Base-by-base conservation (phyloP, 1,284 basidiomycete genomes). In the Ganoderma sinense region DNA sequence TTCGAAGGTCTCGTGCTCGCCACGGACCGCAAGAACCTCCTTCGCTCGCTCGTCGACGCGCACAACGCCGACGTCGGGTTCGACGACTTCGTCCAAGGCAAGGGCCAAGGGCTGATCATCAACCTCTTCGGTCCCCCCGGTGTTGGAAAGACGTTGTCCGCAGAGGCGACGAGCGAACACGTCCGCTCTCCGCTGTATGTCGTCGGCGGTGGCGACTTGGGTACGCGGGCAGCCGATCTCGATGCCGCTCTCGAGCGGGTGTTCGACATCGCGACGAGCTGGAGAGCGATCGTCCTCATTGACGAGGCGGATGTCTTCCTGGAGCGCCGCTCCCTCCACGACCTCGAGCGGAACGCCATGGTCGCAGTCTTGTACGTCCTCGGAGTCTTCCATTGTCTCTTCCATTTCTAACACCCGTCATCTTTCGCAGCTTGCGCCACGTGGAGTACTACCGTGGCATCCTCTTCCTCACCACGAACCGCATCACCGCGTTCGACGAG, bases 401-500 rank as follows among this genome's bases (percentile, higher is more conserved):
- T 14, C 20, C 48, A 26, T 51, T 58, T 66, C 7, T 67, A 43
- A 33, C 4, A 20, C 85, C 87, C 40, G 29, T 26, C 39, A 0
- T 23, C 0, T 48, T 36, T 1, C 16, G 11, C 68, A 67, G 73
- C 82, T 80, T 89, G 53, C 87, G 88, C 31, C 86, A 87, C 73
- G 83, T 90, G 65, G 89, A 91, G 76, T 91, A 90, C 77, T 89
- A 90, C 78, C 85, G 86, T 53, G 88, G 88, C 4, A 88, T 90
- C 75, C 84, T 91, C 64, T 90, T 92, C 84, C 82, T 92, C 59
- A 91, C 90, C 29, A 91, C 89, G 26, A 91, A 91, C 76, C 85
- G 89, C 48, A 85, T 91, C 62, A 85, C 86, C 70, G 83, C 86
- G 2, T 91, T 91, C 77, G 90, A 91, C 76, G 87, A 88, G 73